Base-by-base conservation (phyloP, 2,329 filamentous ascomycete species). In the Sporothrix protearum region DNA sequence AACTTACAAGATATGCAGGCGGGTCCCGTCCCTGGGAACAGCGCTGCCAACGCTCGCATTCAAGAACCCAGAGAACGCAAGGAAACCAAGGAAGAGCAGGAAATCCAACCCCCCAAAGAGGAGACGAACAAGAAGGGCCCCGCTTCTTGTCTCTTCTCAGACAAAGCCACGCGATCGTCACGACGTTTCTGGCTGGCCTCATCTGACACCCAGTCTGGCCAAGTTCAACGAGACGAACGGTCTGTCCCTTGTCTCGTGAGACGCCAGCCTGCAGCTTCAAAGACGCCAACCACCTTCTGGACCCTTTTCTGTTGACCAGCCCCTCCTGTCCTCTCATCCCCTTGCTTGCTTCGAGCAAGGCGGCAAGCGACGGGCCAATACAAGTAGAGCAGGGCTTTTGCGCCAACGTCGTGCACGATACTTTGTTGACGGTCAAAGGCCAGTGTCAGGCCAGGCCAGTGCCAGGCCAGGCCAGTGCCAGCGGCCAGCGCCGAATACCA, bases 301-400 rank as follows among this genome's bases (percentile, higher is more conserved):
- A 19, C 49, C 51, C 14, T 57, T 28, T 30, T 61, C 51, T 45
- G 42, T 33, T 28, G 51, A 5, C 55, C 53, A 42, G 33, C n/a
- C 47, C 47, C 47, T 28, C 33, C 30, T 16, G 8, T 22, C 14
- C 57, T 22, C 33, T 42, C 39, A 14, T 28, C 22, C 28, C 33
- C 63, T 59, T 71, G 69, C n/a, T 49, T 71, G 64, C 30, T 61
- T 63, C 64, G 16, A 71, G 63, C 42, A 68, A 53, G 55, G 70
- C 70, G 70, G 61, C 64, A 68, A 71, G 36, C 16, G 47, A 53
- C 30, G 39, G 51, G 51, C 61, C 53, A 36, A 57, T 47, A 39
- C 6, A 39, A 10, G 12, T 42, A 57, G 33, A n/a, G 66, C 66
- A 68, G 47, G 25, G 63, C 63, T 64, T 63, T 64, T 45, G 59